Evolutionary conservation across 2,329 filamentous ascomycete species (phyloP), one percentile per base, ranked within the genome.

Genomic region (Septoria petroselini): DNA sequence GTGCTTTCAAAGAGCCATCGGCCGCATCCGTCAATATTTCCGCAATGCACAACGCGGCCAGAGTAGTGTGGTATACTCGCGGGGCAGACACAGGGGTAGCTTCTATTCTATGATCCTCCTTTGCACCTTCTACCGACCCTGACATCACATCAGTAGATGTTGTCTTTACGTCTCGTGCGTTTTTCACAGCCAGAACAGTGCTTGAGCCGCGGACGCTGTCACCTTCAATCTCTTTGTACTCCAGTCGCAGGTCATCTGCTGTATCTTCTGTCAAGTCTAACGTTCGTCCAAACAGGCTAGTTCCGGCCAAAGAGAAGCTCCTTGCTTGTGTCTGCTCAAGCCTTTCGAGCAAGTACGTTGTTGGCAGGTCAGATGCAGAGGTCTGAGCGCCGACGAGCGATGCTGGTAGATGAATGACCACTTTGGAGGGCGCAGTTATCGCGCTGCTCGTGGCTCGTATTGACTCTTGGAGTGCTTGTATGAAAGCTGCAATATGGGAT

Each of bases 301-400:
- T 9, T 5, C 23, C 23, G 9, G 23, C 23, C 9, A 27, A 5
- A 5, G 23, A 5, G 9, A 27, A 27, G 23, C 9, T 27, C 9
- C 23, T 27, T 27, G 23, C 9, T 34, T 61, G 57, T 4, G 51
- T 50, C 29, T 63, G 59, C 55, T 65, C 63, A 29, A 65, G 60
- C 7, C 60, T 52, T 18, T 64, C 62, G 25, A 65, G 56, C 6
- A 63, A 18, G 41, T 67, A 66, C 12, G 45, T 43, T 12, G 61
- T 44, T 2, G 54, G 18, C 4, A 52, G 21, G 21, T 55, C 54
- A 42, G 49, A 18, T 8, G 39, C 15, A 15, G 25, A 17, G 17
- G 19, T 12, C 5, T n/a, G 14, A 11, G 27, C 33, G 4, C 47
- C 14, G 14, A 53, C 31, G 7, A 61, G 38, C 54, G 49, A 59